Conservation (phyloP, 1,284 basidiomycete species). For the Rhodotorula sp. region DNA sequence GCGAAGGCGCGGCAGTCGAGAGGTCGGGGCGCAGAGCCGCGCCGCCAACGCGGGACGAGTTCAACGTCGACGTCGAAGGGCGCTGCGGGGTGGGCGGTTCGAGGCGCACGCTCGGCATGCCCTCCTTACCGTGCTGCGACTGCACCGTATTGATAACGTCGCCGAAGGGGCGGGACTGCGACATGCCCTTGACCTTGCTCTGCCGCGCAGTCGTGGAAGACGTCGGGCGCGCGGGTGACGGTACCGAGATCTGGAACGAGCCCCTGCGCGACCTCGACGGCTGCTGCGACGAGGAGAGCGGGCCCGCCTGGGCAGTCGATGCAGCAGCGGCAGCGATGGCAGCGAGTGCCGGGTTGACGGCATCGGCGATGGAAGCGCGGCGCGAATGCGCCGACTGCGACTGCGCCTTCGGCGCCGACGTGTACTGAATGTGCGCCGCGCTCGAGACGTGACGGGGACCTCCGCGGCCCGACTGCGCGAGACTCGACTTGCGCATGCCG, state of each 20-base stretch:
- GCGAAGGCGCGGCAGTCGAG: too few species aligned
- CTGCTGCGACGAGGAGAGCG: background rate
- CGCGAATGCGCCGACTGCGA: background rate
- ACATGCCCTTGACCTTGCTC: too few species aligned
- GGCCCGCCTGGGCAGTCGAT: background rate
- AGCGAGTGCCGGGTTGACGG: background rate
- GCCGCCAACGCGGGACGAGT: background rate
- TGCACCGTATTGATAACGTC: conserved; percentile 5
- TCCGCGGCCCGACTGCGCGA: background rate
- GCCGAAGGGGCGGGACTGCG: background rate
- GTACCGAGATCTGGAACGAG: background rate
- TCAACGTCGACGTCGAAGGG: too few species aligned
- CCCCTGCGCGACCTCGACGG: background rate
- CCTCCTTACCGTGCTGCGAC: background rate
- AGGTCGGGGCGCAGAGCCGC: background rate
- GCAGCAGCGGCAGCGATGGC: too few species aligned
- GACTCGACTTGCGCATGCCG: background rate
- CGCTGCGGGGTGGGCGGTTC: conserved; percentile 5
- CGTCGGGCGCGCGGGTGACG: background rate
- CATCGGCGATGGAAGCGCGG: background rate
- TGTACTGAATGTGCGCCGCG: background rate
- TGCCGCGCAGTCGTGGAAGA: background rate
- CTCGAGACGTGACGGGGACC: background rate
- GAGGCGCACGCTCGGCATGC: background rate
- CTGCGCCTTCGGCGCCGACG: background rate